These are phyloP conservation scores for Apiospora malaysiana DNA, from an alignment of 2,329 filamentous ascomycete species.

Conservation along the genomic window DNA sequence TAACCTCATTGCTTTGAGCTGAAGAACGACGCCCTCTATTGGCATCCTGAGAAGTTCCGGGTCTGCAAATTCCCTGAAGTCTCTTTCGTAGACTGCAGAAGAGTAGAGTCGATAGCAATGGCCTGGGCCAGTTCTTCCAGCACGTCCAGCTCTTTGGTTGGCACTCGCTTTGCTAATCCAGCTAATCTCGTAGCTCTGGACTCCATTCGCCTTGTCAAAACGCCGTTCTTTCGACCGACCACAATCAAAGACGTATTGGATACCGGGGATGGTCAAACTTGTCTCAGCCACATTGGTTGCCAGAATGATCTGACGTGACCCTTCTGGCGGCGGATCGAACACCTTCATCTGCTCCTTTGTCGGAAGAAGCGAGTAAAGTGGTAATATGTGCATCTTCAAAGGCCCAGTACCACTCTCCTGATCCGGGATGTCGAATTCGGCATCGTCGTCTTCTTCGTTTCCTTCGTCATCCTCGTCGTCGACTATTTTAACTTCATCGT, in stretches of 20 bases:
- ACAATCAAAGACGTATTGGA: constrained; percentile 94
- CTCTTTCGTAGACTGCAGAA: constrained; percentile 89
- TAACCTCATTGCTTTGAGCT: constrained; percentile 93
- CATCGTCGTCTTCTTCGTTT: constrained; percentile 65
- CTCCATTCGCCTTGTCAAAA: constrained; percentile 85
- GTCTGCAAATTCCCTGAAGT: constrained; percentile 84
- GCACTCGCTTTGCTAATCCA: constrained; percentile 99
- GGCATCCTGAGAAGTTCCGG: constrained; percentile 91
- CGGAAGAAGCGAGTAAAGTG: constrained; percentile 89
- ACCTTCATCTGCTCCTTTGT: constrained; percentile 90
- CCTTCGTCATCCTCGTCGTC: constrained; percentile 64
- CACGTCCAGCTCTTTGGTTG: constrained; percentile 88
- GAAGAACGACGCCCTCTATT: constrained; percentile 89
- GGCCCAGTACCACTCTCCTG: constrained; percentile 68
- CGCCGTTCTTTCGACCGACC: constrained; percentile 91
- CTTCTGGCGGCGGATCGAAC: constrained; percentile 84
- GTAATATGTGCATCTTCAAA: constrained; percentile 84
- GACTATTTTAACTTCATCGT: constrained; percentile 54
- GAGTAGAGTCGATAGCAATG: constrained; percentile 97
- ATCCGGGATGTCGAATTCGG: constrained; percentile 73
- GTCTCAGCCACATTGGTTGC: constrained; percentile 98
- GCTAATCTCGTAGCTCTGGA: constrained; percentile 92
- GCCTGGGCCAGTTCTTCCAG: constrained; percentile 91
- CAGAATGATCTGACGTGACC: constrained; percentile 83
- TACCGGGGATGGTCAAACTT: constrained; percentile 93